Conservation (phyloP, 345 rosid genomes). For the Dovyalis caffra region DNA sequence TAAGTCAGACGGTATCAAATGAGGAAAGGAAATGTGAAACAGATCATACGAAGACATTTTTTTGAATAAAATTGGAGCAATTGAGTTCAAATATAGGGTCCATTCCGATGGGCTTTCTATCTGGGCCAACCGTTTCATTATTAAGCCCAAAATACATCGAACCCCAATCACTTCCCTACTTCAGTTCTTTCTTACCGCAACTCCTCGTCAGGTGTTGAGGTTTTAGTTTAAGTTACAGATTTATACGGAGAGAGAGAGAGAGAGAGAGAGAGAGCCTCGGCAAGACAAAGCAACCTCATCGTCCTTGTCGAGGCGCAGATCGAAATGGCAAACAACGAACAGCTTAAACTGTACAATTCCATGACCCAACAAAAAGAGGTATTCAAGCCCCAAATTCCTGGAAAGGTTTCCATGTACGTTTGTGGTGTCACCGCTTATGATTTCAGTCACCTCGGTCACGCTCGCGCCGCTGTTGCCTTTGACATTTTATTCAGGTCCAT, state of each 20-base stretch:
- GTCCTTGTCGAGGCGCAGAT: background rate
- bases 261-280: too few species aligned
- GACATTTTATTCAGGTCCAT: conserved; percentile 64
- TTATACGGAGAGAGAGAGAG: too few species aligned
- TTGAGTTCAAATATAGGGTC: background rate
- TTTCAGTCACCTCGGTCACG: conserved; percentile 88
- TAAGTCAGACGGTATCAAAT: too few species aligned
- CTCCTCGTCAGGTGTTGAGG: background rate
- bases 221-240: background rate
- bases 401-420: conserved; percentile 74
- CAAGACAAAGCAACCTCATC: background rate
- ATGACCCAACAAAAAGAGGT: conserved; percentile 66
- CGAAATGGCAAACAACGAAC: conserved; percentile 21
- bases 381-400: conserved; percentile 46
- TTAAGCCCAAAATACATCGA: background rate
- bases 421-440: conserved; percentile 91
- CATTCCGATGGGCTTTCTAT: background rate
- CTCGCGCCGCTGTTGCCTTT: conserved; percentile 81
- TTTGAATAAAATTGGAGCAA: too few species aligned
- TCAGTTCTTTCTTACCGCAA: background rate
- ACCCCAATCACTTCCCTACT: background rate
- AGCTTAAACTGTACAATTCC: conserved; percentile 60
- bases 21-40: too few species aligned
- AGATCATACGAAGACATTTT: too few species aligned
- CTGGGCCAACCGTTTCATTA: background rate